Base-by-base conservation (phyloP, 1,284 basidiomycete species). In the Ceraceosorus guamensis region DNA sequence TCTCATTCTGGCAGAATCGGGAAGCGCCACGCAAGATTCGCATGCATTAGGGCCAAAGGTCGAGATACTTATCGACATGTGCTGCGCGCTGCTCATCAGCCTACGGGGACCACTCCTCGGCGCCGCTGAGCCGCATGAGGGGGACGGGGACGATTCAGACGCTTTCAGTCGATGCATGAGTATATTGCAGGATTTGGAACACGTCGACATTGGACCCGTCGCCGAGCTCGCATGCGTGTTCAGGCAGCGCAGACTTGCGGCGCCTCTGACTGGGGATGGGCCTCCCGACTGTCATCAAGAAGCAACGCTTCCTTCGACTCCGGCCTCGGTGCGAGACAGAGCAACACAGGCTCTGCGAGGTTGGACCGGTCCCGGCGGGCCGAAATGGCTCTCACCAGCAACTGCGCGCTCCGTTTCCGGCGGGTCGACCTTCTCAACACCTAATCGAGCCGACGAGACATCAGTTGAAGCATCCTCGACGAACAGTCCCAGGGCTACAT, bases 31-130 rank as follows among this genome's bases (percentile, higher is more conserved):
- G 10, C 24, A 24, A 24, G 24, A 24, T 24, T 24, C 24, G 24
- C 24, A 24, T 3, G 24, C 24, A 24, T 24, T 24, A 24, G 24
- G 24, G 24, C 60, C 63, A n/a, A 72, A 70, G 55, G 63, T 73
- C 52, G 66, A 68, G n/a, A 70, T 73, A 16, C 57, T 76, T 11
- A 65, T 75, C 47, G 71, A 75, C 46, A 52, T 76, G 3, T 70
- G 68, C 49, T 70, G 69, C 30, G 67, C 72, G 8, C 66, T 76
- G 58, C 58, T 76, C 6, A 48, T 71, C 33, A 49, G 62, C 2
- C 51, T 68, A 10, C 60, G 69, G 45, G 54, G 55, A 37, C 53
- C 53, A 11, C 46, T 50, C 1, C 50, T 60, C 6, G 59, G 48
- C 16, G 46, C 56, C n/a, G 39, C 60, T 14, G 60, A 62, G 24